Evolutionary conservation across 805 yeast species (phyloP), one percentile per base, ranked within the genome.

Genomic region (Myxozyma neotropica): DNA sequence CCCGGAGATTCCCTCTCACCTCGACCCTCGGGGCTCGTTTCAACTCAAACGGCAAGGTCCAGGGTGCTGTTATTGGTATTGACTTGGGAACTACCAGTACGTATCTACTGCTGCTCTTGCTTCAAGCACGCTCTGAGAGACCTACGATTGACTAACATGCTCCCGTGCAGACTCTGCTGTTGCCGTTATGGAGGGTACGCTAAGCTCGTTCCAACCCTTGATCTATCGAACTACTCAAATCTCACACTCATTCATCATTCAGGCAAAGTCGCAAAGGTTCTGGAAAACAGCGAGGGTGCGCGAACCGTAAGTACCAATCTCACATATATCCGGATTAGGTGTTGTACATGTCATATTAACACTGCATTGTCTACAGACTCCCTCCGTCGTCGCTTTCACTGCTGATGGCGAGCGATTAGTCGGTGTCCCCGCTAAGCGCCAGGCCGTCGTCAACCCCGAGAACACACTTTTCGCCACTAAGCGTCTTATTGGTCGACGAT

Each of bases 341-440:
- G 26, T 40, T 23, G 15, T 36, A 21, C 15, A 15, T 26, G n/a
- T n/a, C n/a, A n/a, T n/a, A n/a, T 26, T 27, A 10, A 15, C 17
- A 38, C 33, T 36, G n/a, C 13, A 3, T 17, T 26, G 26, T n/a
- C n/a, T n/a, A n/a, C 21, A 48, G 56, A 90, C 96, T 21, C 97
- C 97, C 33, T 92, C 97, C 36, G 89, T 91, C 45, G 97, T 91
- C 61, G 97, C 97, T 55, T 91, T 91, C 83, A 87, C 94, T 67
- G 86, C 87, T 74, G 94, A 88, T 61, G 94, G 93, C 61, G 96
- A 89, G 78, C 86, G 96, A 72, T 79, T 91, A 62, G 96, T 91
- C 63, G 97, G 97, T 77, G 89, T 86, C 61, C 90, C 95, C 67
- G 97, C 97, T 70, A 92, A 91, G 81, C 88, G 97, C 74, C 97